Percentiles rank a stretch among this genome's conserved stretches.
Evolutionary conservation across 345 rosid species (phyloP).

Genomic region (Aquilaria yunnanensis): DNA sequence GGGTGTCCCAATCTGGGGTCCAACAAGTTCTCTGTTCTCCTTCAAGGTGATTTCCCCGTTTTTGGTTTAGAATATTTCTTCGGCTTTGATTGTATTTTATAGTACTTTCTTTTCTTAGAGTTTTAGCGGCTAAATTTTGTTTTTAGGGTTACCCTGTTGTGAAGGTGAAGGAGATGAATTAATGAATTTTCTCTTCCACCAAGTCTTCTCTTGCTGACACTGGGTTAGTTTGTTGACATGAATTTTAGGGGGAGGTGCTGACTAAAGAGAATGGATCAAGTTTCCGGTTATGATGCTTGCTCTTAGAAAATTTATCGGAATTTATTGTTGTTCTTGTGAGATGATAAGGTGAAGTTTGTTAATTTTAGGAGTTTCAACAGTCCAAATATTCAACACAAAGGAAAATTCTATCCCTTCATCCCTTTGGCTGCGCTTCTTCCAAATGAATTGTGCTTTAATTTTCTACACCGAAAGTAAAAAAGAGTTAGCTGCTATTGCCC

Average conservation of each 20-base stretch:
- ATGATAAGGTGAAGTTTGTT: too few relatives aligned
- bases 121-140: too few relatives aligned
- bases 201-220: not conserved
- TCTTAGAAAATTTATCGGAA: too few relatives aligned
- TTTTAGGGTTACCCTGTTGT: too few relatives aligned
- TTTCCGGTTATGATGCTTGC: too few relatives aligned
- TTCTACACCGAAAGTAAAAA: not conserved
- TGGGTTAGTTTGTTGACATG: not conserved
- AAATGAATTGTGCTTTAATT: not conserved
- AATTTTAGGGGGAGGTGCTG: too few relatives aligned
- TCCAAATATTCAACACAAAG: too few relatives aligned
- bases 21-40: conserved; percentile 23
- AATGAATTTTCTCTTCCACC: not conserved
- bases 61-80: not conserved
- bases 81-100: not conserved
- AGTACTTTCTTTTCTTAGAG: not conserved
- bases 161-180: not conserved
- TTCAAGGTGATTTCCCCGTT: conserved; percentile 31
- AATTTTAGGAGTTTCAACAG: too few relatives aligned
- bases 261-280: too few relatives aligned
- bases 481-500: conserved; percentile 4
- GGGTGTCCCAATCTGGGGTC: conserved; percentile 21
- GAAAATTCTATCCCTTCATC: too few relatives aligned
- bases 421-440: not conserved
- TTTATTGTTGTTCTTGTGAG: too few relatives aligned